Evolutionary conservation across 2,329 filamentous ascomycete genomes (phyloP).

Genomic region (Fusarium xyrophilum): DNA sequence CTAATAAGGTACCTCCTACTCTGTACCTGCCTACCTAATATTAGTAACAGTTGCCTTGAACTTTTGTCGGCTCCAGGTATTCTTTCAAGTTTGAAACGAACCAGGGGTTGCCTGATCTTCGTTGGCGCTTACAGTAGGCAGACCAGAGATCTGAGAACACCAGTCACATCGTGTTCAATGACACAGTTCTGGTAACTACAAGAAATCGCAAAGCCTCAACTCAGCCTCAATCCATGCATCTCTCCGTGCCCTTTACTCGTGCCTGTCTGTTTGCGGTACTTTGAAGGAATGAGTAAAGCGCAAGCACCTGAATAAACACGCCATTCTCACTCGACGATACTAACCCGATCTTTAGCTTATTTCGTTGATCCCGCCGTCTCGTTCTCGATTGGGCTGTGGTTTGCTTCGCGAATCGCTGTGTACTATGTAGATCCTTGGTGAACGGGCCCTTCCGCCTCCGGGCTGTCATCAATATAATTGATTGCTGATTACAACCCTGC

Average conservation of each 20-base stretch:
- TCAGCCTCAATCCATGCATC: constrained; percentile 33
- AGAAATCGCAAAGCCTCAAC: constrained; percentile 35
- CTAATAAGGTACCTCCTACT: too few species aligned
- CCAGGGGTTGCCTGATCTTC: constrained; percentile 16
- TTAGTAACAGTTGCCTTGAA: constrained; percentile 6
- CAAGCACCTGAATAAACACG: not conserved
- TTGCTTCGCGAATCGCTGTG: constrained; percentile 19
- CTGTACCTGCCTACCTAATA: not conserved
- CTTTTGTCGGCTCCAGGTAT: not conserved
- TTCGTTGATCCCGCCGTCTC: not conserved
- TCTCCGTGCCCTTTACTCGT: not conserved
- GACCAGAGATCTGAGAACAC: constrained; percentile 7
- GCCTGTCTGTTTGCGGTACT: constrained; percentile 27
- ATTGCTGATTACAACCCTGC: not conserved
- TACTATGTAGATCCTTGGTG: constrained; percentile 20
- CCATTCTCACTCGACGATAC: not conserved
- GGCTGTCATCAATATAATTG: not conserved
- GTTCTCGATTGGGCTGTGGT: not conserved
- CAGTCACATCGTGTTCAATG: not conserved
- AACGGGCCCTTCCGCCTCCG: constrained; percentile 17
- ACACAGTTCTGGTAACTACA: constrained; percentile 4
- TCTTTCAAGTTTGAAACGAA: constrained; percentile 4
- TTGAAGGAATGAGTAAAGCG: constrained; percentile 11
- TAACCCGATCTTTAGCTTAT: not conserved
- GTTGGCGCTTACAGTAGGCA: constrained; percentile 9